These are phyloP conservation scores for Euptelea pleiosperma DNA, from an alignment of 164 flowering plant genomes.

Conservation along the genomic window DNA sequence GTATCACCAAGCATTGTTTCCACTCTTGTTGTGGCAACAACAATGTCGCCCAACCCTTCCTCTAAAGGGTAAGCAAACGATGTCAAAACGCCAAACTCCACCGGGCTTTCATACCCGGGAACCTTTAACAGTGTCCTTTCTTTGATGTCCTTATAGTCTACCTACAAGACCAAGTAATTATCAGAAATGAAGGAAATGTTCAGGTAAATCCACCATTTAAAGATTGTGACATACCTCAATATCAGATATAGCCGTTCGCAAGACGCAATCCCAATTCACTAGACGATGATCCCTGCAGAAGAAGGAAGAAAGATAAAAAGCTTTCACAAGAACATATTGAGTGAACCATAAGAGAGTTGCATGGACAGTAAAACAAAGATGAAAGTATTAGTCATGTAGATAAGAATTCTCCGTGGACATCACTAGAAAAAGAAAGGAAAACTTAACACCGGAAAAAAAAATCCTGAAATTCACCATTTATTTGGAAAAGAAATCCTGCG, in stretches of 20 bases:
- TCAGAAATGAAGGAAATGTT: constrained; percentile 5
- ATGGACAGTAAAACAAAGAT: no score
- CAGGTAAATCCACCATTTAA: not conserved
- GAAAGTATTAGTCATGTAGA: no score
- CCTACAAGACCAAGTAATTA: constrained; percentile 42
- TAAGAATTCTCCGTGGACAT: no score
- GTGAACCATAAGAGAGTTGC: not conserved
- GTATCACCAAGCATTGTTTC: constrained; percentile 99
- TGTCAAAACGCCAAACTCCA: constrained; percentile 91
- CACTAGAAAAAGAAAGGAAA: no score
- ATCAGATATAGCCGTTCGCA: constrained; percentile 95
- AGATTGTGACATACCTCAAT: constrained; percentile 58
- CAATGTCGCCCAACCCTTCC: constrained; percentile 65
- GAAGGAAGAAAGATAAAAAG: constrained; percentile 4
- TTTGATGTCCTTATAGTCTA: constrained; percentile 77
- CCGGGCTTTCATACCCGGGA: constrained; percentile 76
- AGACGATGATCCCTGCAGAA: constrained; percentile 72
- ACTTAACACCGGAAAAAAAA: no score
- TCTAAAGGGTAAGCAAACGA: constrained; percentile 97
- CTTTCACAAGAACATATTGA: constrained; percentile 7
- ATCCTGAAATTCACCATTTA: no score
- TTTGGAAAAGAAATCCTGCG: no score
- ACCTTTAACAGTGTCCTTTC: constrained; percentile 67
- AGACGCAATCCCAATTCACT: constrained; percentile 94
- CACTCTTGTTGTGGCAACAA: constrained; percentile 96